Percentiles rank a stretch among this genome's conserved stretches.
Conservation (phyloP, 148 eudicot species). For the Cornus controversa region DNA sequence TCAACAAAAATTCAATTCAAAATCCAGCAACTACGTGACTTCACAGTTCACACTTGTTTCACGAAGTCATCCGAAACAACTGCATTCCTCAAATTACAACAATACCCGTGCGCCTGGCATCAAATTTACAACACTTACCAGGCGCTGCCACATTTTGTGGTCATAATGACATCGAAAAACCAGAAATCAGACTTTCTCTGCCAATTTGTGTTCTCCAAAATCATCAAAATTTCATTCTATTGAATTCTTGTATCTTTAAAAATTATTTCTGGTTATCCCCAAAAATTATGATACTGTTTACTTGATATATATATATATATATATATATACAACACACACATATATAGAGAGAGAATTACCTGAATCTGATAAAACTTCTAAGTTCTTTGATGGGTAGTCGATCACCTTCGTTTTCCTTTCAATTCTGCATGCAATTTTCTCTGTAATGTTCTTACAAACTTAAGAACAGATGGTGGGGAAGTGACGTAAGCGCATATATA, state of each 20-base stretch:
- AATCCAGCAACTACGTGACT: not conserved
- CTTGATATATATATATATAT: not conserved
- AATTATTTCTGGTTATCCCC: too few species aligned
- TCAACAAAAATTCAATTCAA: not conserved
- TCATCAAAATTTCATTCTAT: not conserved
- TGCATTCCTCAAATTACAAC: too few species aligned
- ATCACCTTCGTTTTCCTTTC: not conserved
- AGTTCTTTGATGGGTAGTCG: not conserved
- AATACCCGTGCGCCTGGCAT: not conserved
- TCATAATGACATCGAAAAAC: not conserved
- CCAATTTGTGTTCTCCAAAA: too few species aligned
- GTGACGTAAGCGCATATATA: too few species aligned
- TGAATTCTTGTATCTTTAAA: not conserved
- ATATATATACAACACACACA: not conserved
- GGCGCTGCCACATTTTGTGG: not conserved
- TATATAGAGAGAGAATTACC: constrained; percentile 6
- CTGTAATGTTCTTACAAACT: not conserved
- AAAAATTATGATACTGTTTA: too few species aligned
- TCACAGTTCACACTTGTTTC: too few species aligned
- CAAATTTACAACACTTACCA: not conserved
- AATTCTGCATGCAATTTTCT: too few species aligned
- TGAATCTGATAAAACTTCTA: constrained; percentile 3
- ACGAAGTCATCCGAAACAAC: not conserved
- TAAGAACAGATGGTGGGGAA: too few species aligned
- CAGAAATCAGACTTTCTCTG: not conserved